A percentile compares a stretch with the other conserved stretches of the same genome.
phyloP scores from a whole-genome alignment of 192 early-diverging fungal genomes.

The Coemansia asiatica region DNA sequence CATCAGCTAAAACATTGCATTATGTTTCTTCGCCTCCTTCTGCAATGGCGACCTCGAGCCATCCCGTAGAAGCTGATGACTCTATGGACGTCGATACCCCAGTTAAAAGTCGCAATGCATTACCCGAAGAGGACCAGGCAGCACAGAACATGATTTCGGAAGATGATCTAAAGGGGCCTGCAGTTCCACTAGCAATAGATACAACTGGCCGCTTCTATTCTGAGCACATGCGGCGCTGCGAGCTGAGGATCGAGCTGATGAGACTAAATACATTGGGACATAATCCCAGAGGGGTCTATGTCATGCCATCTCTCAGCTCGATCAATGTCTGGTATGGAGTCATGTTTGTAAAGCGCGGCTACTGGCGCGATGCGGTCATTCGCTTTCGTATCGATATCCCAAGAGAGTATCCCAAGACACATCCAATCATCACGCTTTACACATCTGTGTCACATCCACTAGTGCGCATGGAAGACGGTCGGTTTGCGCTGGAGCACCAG shows the following conservation, averaged over 20 bases:
- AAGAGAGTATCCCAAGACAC: slow-evolving; percentile 69
- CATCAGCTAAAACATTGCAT: background rate
- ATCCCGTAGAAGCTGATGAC: slow-evolving; percentile 8
- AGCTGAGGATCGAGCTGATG: slow-evolving; percentile 52
- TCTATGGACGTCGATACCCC: slow-evolving; percentile 45
- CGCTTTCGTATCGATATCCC: slow-evolving; percentile 84
- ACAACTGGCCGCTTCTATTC: slow-evolving; percentile 48
- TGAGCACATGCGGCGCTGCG: slow-evolving; percentile 54
- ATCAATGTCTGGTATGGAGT: slow-evolving; percentile 80
- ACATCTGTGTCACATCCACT: slow-evolving; percentile 86
- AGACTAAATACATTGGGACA: slow-evolving; percentile 55
- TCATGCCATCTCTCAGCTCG: slow-evolving; percentile 65
- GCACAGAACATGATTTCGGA: slow-evolving; percentile 20
- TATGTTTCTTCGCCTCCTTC: background rate
- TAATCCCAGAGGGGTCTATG: slow-evolving; percentile 83
- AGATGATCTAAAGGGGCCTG: slow-evolving; percentile 23
- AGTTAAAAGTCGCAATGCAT: background rate
- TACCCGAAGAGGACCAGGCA: background rate
- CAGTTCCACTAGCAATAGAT: slow-evolving; percentile 44
- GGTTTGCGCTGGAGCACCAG: slow-evolving; percentile 71
- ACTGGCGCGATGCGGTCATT: slow-evolving; percentile 85
- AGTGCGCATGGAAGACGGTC: slow-evolving; percentile 64
- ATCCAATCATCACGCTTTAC: slow-evolving; percentile 70
- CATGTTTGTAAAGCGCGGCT: slow-evolving; percentile 87
- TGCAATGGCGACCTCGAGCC: background rate